Evolutionary conservation across 345 rosid species (phyloP).

Genomic region (Rhodamnia argentea): DNA sequence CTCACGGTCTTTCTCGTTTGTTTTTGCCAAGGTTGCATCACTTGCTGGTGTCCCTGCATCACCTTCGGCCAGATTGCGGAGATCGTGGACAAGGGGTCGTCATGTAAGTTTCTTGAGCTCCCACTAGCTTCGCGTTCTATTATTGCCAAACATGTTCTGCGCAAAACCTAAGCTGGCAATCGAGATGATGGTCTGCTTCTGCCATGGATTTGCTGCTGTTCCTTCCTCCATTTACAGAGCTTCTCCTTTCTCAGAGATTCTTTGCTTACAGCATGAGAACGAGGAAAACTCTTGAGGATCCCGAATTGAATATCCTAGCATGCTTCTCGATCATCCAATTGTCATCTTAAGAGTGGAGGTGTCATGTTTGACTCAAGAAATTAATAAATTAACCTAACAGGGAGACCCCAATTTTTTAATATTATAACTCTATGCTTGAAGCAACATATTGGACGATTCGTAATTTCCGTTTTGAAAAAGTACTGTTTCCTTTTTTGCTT

Average conservation of each 20-base stretch:
- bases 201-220: background rate
- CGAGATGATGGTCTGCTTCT: background rate
- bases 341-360: background rate
- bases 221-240: background rate
- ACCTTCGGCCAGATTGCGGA: constrained; percentile 32
- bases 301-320: background rate
- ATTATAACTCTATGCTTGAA: background rate
- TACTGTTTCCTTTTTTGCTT: background rate
- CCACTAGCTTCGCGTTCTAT: background rate
- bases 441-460: background rate
- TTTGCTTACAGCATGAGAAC: background rate
- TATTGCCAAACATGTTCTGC: background rate
- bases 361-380: background rate
- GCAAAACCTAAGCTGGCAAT: background rate
- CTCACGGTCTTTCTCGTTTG: background rate
- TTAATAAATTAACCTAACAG: background rate
- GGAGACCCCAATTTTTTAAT: background rate
- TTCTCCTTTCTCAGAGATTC: background rate
- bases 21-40: constrained; percentile 21
- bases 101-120: constrained; percentile 7
- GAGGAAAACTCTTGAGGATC: background rate
- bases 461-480: background rate
- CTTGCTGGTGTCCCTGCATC: constrained; percentile 30
- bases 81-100: constrained; percentile 30
- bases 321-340: background rate